Conservation (phyloP, 805 yeast genomes). For the Candida namnaoensis region DNA sequence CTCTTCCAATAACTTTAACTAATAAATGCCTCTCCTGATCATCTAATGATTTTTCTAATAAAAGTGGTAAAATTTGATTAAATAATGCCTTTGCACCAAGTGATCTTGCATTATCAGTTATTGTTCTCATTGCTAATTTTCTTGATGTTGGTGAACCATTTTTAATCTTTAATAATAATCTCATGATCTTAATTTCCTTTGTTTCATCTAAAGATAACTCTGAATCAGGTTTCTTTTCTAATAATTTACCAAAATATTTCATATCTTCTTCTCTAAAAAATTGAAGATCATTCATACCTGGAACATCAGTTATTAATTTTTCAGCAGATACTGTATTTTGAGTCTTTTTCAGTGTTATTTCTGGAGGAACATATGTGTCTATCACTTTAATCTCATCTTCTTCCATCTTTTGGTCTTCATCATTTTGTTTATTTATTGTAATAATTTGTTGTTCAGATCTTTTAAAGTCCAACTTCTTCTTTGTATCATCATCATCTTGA, state of each 20-base stretch:
- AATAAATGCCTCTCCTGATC: slow-evolving; percentile 80
- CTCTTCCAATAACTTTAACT: slow-evolving; percentile 66
- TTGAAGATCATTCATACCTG: no score
- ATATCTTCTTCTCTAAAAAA: no score
- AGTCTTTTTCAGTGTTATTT: no score
- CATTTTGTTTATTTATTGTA: slow-evolving; percentile 41
- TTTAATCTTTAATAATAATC: slow-evolving; percentile 58
- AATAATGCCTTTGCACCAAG: slow-evolving; percentile 69
- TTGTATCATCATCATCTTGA: slow-evolving; percentile 32
- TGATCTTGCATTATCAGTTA: slow-evolving; percentile 52
- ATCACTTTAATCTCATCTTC: no score
- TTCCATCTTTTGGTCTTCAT: no score
- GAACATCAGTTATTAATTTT: no score
- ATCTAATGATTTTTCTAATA: slow-evolving; percentile 63
- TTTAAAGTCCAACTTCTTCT: slow-evolving; percentile 44
- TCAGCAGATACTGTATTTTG: no score
- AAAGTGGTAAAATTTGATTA: slow-evolving; percentile 63
- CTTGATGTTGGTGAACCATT: slow-evolving; percentile 64
- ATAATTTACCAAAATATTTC: slow-evolving; percentile 29
- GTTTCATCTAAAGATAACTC: slow-evolving; percentile 41
- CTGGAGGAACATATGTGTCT: no score
- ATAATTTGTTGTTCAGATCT: no score
- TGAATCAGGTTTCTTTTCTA: slow-evolving; percentile 23
- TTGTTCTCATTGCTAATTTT: slow-evolving; percentile 56
- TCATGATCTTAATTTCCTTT: slow-evolving; percentile 53